Conservation (phyloP, 805 yeast species). For the Candida loeiensis region DNA sequence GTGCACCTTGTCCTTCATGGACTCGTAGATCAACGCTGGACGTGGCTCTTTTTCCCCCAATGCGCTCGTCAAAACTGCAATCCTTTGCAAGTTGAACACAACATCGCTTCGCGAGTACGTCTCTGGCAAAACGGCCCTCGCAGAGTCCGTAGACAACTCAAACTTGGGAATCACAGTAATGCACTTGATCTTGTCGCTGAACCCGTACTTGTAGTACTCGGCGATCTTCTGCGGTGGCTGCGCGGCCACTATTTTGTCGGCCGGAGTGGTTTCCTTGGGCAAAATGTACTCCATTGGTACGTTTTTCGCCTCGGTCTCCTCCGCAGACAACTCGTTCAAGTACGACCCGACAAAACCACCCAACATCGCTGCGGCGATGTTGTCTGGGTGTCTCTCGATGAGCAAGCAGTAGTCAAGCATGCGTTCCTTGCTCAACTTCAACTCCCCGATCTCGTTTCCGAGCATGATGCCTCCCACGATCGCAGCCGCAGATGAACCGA, state of each 20-base stretch:
- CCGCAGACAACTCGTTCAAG: conserved; percentile 70
- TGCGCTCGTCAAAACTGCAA: conserved; percentile 90
- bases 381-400: conserved; percentile 98
- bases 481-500: conserved; percentile 98
- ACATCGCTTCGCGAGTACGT: conserved; percentile 77
- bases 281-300: conserved; percentile 83
- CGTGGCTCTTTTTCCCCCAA: conserved; percentile 82
- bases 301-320: conserved; percentile 70
- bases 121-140: conserved; percentile 85
- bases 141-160: conserved; percentile 88
- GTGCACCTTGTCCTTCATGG: conserved; percentile 96
- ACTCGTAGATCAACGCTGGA: conserved; percentile 78
- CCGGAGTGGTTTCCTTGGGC: conserved; percentile 72
- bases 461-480: conserved; percentile 94
- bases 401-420: conserved; percentile 91
- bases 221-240: conserved; percentile 82
- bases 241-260: conserved; percentile 34
- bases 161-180: conserved; percentile 90
- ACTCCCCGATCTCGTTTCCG: conserved; percentile 78
- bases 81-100: conserved; percentile 88
- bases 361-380: conserved; percentile 97
- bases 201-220: conserved; percentile 79
- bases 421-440: conserved; percentile 71
- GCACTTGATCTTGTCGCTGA: conserved; percentile 81
- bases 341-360: conserved; percentile 98